Conservation (phyloP, 257 asterid genomes). For the Solanum sitiens region DNA sequence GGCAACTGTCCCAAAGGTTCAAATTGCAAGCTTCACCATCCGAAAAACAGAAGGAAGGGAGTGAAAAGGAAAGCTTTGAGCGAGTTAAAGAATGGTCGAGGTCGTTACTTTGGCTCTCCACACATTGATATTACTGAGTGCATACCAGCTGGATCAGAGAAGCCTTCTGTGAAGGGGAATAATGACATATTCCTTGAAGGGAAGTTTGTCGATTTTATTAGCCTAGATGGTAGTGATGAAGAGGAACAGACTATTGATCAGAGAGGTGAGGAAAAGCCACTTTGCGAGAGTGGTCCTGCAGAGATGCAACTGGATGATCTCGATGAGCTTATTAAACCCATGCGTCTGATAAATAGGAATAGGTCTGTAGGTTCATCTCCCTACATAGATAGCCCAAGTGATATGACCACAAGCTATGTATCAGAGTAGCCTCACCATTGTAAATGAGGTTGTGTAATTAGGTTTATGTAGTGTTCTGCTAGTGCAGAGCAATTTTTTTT, state of each 20-base stretch:
- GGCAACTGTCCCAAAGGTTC: conserved; percentile 64
- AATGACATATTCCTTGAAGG: conserved; percentile 30
- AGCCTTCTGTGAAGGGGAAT: conserved; percentile 27
- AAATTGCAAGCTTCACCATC: conserved; percentile 94
- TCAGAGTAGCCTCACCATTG: conserved; percentile 2
- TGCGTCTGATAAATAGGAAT: conserved; percentile 17
- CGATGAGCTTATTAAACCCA: conserved; percentile 23
- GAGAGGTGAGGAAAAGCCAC: conserved; percentile 2
- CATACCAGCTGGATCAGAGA: conserved; percentile 11
- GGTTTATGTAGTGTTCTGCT: not conserved
- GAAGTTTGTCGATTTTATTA: conserved; percentile 49
- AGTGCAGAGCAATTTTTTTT: not conserved
- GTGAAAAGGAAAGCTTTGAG: conserved; percentile 28
- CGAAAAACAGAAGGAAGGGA: conserved; percentile 48
- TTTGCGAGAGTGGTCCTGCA: conserved; percentile 1
- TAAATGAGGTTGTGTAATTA: not conserved
- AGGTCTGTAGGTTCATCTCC: conserved; percentile 7
- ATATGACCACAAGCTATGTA: not conserved
- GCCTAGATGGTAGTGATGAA: conserved; percentile 48
- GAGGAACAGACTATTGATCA: conserved; percentile 1
- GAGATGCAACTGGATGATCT: conserved; percentile 13
- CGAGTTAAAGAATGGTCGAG: conserved; percentile 45
- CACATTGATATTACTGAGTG: conserved; percentile 24
- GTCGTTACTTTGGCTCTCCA: conserved; percentile 81
- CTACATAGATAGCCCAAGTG: conserved; percentile 14